These are phyloP conservation scores for Claviceps quebecensis DNA, from an alignment of 2,329 filamentous ascomycete species.

Conservation along the genomic window DNA sequence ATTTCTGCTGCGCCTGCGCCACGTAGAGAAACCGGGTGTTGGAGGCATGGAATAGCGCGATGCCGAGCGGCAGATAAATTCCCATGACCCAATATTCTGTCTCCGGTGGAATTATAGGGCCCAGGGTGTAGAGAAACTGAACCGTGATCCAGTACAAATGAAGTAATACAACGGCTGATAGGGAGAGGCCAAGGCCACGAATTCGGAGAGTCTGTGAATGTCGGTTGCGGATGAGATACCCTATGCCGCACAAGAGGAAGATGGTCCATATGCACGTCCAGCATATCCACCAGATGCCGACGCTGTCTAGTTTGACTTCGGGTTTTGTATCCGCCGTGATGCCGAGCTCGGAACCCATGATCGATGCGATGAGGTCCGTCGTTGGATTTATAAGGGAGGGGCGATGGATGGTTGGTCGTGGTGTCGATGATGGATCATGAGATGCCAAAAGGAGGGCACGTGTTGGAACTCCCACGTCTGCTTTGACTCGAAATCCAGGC, in stretches of 20 bases:
- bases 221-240: slow-evolving; percentile 23
- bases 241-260: slow-evolving; percentile 23
- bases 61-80: slow-evolving; percentile 47
- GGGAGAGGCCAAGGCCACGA: slow-evolving; percentile 25
- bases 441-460: not conserved
- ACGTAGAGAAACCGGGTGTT: slow-evolving; percentile 46
- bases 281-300: slow-evolving; percentile 21
- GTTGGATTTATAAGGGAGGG: too few species aligned
- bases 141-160: slow-evolving; percentile 28
- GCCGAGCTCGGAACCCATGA: slow-evolving; percentile 15
- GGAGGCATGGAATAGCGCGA: slow-evolving; percentile 51
- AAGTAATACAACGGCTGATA: slow-evolving; percentile 23
- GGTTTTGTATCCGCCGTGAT: slow-evolving; percentile 10
- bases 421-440: not conserved
- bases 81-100: slow-evolving; percentile 53
- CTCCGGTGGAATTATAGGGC: slow-evolving; percentile 28
- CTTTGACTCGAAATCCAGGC: not conserved
- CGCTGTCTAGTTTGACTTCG: slow-evolving; percentile 11
- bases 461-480: not conserved
- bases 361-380: not conserved
- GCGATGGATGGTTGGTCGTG: too few species aligned
- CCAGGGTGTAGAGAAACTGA: slow-evolving; percentile 23
- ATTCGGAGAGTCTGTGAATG: slow-evolving; percentile 23
- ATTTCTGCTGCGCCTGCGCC: slow-evolving; percentile 33
- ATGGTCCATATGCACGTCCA: slow-evolving; percentile 21